Base-by-base conservation (phyloP, 1,284 basidiomycete genomes). In the Cystobasidium sp. region DNA sequence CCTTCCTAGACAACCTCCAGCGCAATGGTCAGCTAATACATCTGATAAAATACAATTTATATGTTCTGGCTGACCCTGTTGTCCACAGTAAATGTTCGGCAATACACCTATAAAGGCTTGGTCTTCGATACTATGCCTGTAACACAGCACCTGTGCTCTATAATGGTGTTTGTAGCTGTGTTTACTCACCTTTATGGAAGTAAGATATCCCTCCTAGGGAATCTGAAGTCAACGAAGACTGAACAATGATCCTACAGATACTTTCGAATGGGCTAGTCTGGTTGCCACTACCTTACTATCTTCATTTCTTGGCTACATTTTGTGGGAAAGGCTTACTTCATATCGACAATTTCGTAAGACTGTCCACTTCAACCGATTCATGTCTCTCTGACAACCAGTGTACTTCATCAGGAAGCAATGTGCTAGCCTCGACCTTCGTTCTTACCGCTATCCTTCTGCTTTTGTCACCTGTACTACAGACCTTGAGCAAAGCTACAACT, bases 401-500 rank as follows among this genome's bases (percentile, higher is more conserved):
- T 39, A 12, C 14, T 20, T 44, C 7, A n/a, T n/a, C 55, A 69
- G 68, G 68, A 31, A 49, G 22, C 5, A 39, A 55, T 12, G 56
- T 69, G 5, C 20, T 71, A 16, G 18, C 61, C 12, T 66, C 74
- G 31, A 58, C 92, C 7, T 86, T 95, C 58, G 86, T 98, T 65
- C 90, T 96, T 71, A 91, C 94, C 78, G 86, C 98, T 6, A 88
- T 93, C 3, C 86, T 99, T 70, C 88, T 96, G 83, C 90, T 94
- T 6, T 86, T 98, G 55, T 91, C 94, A 0, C 97, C 97, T 0
- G 91, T 98, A 5, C 84, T 99, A 72, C 88, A 91, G 77, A 97
- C 95, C 0, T 84, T 99, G 78, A 97, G 94, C 12, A 92, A 93
- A 52, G 92, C 95, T 8, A 98, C 95, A 0, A 97, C 96, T 20